A percentile compares a stretch with the other conserved stretches of the same genome.
These are phyloP conservation scores for Calonectria leucothoes DNA, from an alignment of 2,329 filamentous ascomycete genomes.

Conservation along the genomic window DNA sequence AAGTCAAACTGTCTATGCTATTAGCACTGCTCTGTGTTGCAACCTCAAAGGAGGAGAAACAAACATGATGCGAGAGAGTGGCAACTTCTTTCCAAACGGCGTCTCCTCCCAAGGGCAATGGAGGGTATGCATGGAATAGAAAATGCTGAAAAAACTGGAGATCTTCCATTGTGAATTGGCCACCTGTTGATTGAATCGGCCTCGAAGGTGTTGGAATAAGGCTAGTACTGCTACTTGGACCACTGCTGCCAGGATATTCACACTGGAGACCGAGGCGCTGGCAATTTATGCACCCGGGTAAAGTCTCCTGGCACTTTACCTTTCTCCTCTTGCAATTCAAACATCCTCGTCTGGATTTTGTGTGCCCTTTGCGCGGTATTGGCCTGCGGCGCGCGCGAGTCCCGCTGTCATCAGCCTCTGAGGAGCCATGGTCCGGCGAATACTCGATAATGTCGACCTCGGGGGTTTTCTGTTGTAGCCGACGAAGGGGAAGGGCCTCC, in stretches of 20 bases:
- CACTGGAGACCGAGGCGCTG: slow-evolving; percentile 29
- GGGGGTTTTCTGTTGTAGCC: neutral
- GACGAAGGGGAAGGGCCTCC: neutral
- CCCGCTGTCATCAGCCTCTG: neutral
- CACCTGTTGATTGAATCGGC: slow-evolving; percentile 20
- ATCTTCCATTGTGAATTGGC: slow-evolving; percentile 53
- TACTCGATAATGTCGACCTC: slow-evolving; percentile 2
- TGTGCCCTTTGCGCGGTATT: slow-evolving; percentile 27
- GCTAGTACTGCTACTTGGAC: too few relatives aligned
- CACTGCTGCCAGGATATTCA: slow-evolving; percentile 21
- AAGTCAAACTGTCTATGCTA: slow-evolving; percentile 46
- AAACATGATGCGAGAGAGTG: slow-evolving; percentile 47
- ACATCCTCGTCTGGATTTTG: slow-evolving; percentile 33
- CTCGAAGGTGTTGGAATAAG: neutral
- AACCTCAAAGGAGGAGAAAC: neutral
- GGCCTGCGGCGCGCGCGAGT: slow-evolving; percentile 8
- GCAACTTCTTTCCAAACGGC: slow-evolving; percentile 49
- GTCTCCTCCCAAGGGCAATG: slow-evolving; percentile 46
- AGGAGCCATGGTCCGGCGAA: neutral
- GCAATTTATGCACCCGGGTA: slow-evolving; percentile 30
- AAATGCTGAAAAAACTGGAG: slow-evolving; percentile 65
- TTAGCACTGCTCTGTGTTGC: neutral
- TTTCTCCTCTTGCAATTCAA: slow-evolving; percentile 36
- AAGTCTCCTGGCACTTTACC: slow-evolving; percentile 35
- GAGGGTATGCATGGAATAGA: slow-evolving; percentile 54